Evolutionary conservation across 805 yeast species (phyloP), one percentile per base, ranked within the genome.

Genomic region (Jamesozyma piceae): DNA sequence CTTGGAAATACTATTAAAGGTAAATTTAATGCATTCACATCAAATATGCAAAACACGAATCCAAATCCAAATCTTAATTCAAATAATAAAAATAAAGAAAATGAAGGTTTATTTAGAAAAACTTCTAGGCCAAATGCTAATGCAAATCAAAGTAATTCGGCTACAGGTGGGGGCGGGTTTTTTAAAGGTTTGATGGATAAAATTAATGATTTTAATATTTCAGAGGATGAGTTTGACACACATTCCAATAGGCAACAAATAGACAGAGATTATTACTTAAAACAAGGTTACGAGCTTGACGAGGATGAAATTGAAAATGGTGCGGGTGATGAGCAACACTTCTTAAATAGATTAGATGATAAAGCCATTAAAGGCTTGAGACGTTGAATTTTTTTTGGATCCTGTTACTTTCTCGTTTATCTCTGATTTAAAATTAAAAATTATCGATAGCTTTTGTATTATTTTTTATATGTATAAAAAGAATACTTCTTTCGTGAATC

Each of bases 151-250:
- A 18, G 29, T 29, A 21, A 30, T n/a, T 33, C 27, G 11, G 19
- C 21, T 15, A 35, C 29, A 6, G 18, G 36, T 17, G 18, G 36
- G n/a, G 36, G 31, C 32, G 46, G 49, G n/a, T 48, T 55, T 26
- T 47, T 53, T 10, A 46, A 53, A 27, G 46, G 46, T 19, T 21
- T 59, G 4, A 45, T 52, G 26, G 48, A 50, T 32, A 57, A 60
- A 38, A 58, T 63, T 43, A 60, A 57, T 26, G 68, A 63, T 13
- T 51, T 64, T 39, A 52, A 53, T 2, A 57, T 58, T 10, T 55
- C 58, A 19, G 62, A 54, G 37, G 58, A 58, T 31, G 60, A 55
- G 36, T 58, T 57, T 32, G 63, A 58, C 44, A 46, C 47, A 32
- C 45, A 42, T 11, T 34, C 32, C 42, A 43, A 37, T 43, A 48